phyloP scores from a whole-genome alignment of 768 basidiomycete species.

The Chalciporus pseudorubinellus region DNA sequence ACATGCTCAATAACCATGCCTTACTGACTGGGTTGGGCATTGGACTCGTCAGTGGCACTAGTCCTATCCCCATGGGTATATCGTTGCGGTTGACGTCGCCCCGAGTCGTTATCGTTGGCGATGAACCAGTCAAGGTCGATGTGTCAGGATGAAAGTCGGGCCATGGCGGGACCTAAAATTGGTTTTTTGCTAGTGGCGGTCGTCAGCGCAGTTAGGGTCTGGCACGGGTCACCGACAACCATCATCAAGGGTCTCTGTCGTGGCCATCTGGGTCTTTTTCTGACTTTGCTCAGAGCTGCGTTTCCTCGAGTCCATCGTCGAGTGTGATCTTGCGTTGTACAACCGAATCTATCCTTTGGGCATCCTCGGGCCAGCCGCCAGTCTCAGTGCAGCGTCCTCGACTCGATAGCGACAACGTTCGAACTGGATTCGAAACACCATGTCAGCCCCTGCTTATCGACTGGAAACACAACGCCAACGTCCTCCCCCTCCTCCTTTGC shows the following conservation, averaged over 20 bases:
- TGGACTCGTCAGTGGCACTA: neutral
- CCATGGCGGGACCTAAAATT: constrained; percentile 16
- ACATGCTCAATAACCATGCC: neutral
- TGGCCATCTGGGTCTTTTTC: neutral
- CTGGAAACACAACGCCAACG: constrained; percentile 63
- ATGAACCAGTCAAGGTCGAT: constrained; percentile 3
- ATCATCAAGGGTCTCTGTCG: constrained; percentile 5
- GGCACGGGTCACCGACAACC: constrained; percentile 27
- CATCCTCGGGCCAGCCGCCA: constrained; percentile 15
- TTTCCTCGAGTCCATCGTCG: neutral
- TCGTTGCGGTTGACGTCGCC: neutral
- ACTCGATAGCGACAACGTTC: constrained; percentile 13
- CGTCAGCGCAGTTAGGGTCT: constrained; percentile 31
- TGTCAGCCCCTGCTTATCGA: constrained; percentile 63
- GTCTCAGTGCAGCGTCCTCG: neutral
- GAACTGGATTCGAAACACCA: constrained; percentile 39
- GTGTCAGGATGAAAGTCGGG: constrained; percentile 2
- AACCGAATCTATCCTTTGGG: constrained; percentile 2
- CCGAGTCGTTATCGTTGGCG: neutral
- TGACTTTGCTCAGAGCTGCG: neutral
- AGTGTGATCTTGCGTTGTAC: constrained; percentile 18
- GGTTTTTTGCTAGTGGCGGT: constrained; percentile 26
- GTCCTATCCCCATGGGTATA: neutral
- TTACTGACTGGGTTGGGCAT: neutral
- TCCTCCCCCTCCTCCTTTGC: constrained; percentile 56